Base-by-base conservation (phyloP, 331 rosid genomes). In the Telfairia occidentalis region DNA sequence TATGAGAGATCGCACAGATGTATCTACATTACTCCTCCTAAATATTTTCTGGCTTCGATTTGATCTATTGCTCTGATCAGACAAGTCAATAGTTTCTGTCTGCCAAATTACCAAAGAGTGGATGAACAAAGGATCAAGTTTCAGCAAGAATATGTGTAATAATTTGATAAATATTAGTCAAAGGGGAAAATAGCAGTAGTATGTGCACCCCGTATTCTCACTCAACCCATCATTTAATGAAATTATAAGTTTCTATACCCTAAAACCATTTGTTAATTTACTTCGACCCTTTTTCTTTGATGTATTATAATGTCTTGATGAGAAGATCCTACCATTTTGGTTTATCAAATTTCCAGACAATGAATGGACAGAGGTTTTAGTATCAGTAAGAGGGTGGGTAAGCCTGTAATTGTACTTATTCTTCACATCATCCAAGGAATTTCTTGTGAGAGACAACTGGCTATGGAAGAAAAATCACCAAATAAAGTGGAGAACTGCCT, bases 21-120 rank as follows among this genome's bases (percentile, higher is more conserved):
- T 90, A 35, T 87, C 85, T 26, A 76, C 3, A 61, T 81, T 87
- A 77, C 96, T 90, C 86, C 87, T 88, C 82, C 87, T 84, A 77
- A 95, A 95, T 43, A 79, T 71, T 81, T 43, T 80, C 65, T 77
- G 70, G 73, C 70, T 15, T 53, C 74, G 71, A 23, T 82, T 87
- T 72, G 89, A 55, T 79, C 48, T 78, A 15, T 66, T 45, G 32
- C 85, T 79, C 83, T 73, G 85, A 6, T 88, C 91, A 75, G 89
- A 60, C 82, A 91, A 82, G 81, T 95, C 97, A 37, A 95, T 78
- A 66, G 96, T 84, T 80, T 95, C 97, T 9, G 98, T 91, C 97
- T 95, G 90, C 82, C 63, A 83, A 76, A 52, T 72, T 46, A 40
- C 32, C 73, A 34, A 34, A 24, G 19, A 38, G 32, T 50, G 46